Conservation (phyloP, 768 basidiomycete species). For the Rossbeevera mucosa region DNA sequence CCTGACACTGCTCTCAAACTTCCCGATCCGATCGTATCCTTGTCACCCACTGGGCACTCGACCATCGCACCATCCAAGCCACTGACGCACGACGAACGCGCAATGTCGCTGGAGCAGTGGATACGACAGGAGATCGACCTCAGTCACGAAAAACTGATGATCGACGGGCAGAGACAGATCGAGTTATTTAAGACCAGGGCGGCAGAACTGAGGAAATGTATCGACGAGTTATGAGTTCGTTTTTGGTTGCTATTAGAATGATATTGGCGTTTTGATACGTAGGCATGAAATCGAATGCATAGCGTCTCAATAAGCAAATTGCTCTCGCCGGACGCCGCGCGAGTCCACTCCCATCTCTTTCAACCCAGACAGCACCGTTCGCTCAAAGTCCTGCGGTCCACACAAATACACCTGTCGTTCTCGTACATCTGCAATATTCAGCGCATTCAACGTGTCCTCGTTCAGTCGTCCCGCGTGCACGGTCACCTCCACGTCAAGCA, state of each 20-base stretch:
- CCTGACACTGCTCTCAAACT: neutral
- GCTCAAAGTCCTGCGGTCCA: conserved; percentile 47
- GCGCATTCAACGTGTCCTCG: conserved; percentile 1
- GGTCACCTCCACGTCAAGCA: conserved; percentile 10
- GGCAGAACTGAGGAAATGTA: conserved; percentile 34
- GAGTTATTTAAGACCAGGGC: conserved; percentile 44
- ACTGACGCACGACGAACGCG: conserved; percentile 47
- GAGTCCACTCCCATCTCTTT: conserved; percentile 33
- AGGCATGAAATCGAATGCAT: no score
- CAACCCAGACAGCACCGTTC: conserved; percentile 33
- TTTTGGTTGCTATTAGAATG: neutral
- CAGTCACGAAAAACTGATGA: conserved; percentile 56
- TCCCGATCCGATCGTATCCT: conserved; percentile 11
- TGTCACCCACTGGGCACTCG: conserved; percentile 12
- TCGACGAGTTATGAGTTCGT: conserved; percentile 31
- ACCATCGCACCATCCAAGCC: conserved; percentile 10
- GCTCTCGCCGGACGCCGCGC: conserved; percentile 34
- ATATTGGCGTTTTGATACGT: neutral
- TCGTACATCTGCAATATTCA: conserved; percentile 10
- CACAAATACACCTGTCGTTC: conserved; percentile 43
- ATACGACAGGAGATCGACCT: conserved; percentile 69
- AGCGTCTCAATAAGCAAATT: conserved; percentile 46
- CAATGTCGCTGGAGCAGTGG: conserved; percentile 83
- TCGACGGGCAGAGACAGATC: conserved; percentile 50
- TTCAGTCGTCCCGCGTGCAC: conserved; percentile 21